phyloP scores from a whole-genome alignment of 73 alveolate species.

The Paramecium octaurelia region DNA sequence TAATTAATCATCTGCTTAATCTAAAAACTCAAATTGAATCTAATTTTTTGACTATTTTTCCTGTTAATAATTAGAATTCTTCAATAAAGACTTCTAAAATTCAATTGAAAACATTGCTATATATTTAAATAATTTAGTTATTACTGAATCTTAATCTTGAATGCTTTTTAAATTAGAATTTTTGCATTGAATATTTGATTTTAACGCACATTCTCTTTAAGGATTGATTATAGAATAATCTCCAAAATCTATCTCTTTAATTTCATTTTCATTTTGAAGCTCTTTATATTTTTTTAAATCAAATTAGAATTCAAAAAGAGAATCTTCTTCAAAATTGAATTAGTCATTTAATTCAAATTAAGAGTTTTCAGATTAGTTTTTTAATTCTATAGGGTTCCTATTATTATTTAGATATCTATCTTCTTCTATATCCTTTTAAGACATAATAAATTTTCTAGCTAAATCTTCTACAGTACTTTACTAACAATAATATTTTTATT shows the following conservation, averaged over 20 bases:
- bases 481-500: not conserved
- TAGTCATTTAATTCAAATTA: too few relatives aligned
- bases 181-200: constrained; percentile 35
- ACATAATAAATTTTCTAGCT: constrained; percentile 47
- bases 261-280: not conserved
- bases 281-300: not conserved
- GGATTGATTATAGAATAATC: not conserved
- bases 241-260: too few relatives aligned
- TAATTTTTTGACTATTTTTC: constrained; percentile 40
- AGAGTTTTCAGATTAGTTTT: not conserved
- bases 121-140: constrained; percentile 78
- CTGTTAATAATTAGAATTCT: constrained; percentile 62
- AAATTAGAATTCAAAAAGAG: too few relatives aligned
- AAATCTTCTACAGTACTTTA: not conserved
- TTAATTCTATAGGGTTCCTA: not conserved
- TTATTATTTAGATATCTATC: not conserved
- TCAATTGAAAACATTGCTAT: constrained; percentile 80
- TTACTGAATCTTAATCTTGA: constrained; percentile 76
- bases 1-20: constrained; percentile 61
- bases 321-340: not conserved
- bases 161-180: constrained; percentile 65
- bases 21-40: not conserved
- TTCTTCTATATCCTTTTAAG: constrained; percentile 44
- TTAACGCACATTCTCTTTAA: not conserved
- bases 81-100: constrained; percentile 55